Conservation (phyloP, 164 flowering plant species). For the Berberis thunbergii region DNA sequence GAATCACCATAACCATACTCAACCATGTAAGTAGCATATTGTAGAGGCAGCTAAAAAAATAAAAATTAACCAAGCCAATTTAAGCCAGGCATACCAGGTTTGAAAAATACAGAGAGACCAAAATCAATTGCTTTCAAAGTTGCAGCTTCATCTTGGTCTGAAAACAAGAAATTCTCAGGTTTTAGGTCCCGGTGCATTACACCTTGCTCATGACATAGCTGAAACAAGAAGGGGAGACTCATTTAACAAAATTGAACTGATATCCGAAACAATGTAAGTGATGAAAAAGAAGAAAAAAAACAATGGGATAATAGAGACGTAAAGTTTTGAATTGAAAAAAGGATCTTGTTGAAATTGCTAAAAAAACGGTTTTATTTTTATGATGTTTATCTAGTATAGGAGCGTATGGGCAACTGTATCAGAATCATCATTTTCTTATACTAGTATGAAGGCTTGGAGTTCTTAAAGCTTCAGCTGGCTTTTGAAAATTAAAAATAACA, state of each 20-base stretch:
- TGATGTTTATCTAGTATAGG: too few relatives aligned
- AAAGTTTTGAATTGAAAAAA: too few relatives aligned
- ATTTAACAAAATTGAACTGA: not conserved
- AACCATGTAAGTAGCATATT: not conserved
- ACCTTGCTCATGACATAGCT: slow-evolving; percentile 60
- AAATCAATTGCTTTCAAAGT: slow-evolving; percentile 59
- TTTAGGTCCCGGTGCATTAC: slow-evolving; percentile 67
- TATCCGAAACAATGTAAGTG: not conserved
- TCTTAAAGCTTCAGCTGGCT: too few relatives aligned
- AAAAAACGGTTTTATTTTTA: too few relatives aligned
- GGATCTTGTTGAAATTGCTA: too few relatives aligned
- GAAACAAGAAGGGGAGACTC: slow-evolving; percentile 5
- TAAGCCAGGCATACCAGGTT: slow-evolving; percentile 35
- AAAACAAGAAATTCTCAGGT: slow-evolving; percentile 65
- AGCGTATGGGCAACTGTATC: too few relatives aligned
- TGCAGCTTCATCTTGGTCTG: slow-evolving; percentile 29
- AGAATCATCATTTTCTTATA: too few relatives aligned
- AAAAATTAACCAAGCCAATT: not conserved
- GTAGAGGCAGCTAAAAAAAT: not conserved
- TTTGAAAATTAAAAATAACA: too few relatives aligned
- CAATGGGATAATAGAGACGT: too few relatives aligned
- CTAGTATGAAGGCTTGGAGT: too few relatives aligned
- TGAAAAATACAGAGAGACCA: slow-evolving; percentile 58
- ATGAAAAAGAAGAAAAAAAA: too few relatives aligned
- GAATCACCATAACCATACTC: not conserved